Evolutionary conservation across 1,139 yeast species (phyloP), one percentile per base, ranked within the genome.

Genomic region (Pichia sp.): DNA sequence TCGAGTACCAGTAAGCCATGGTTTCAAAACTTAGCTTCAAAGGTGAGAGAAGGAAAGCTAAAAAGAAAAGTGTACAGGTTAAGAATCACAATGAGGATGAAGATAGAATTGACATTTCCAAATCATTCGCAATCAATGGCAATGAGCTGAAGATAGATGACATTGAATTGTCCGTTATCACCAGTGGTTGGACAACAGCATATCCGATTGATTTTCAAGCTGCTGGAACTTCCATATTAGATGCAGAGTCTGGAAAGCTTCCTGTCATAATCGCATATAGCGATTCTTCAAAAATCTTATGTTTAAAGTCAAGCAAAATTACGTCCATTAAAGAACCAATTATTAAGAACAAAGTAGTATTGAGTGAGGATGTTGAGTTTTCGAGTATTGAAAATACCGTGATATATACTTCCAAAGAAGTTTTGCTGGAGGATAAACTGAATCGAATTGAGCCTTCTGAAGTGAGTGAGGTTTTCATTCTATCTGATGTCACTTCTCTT

Each of bases 21-120:
- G 78, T 73, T 0, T 66, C 75, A 1, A 73, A 71, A 54, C 65
- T 75, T 13, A 56, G 62, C 2, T 75, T 75, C 61, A 75, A 75
- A 58, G 76, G 76, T 18, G 76, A 73, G 44, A 68, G 65, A 50
- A 60, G 66, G 23, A 65, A 63, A 59, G 50, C 25, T 16, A 61
- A 65, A 49, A 63, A 53, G 31, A 53, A 51, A 40, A 50, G 48
- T 23, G 18, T 22, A 74, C 74, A 58, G 74, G 74, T 72, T 66
- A 64, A 51, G 58, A 66, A 25, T 66, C 63, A 40, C 62, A 59
- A 48, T 22, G 23, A 22, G 23, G 58, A 64, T 16, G 31, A 26
- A 2, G 26, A 42, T 12, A 34, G 21, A 7, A 1, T 18, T 9
- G 7, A 3, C 2, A 34, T n/a, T n/a, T n/a, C 7, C 16, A 7